Conservation (phyloP, 441 rosid species). For the Lepidium campestre region DNA sequence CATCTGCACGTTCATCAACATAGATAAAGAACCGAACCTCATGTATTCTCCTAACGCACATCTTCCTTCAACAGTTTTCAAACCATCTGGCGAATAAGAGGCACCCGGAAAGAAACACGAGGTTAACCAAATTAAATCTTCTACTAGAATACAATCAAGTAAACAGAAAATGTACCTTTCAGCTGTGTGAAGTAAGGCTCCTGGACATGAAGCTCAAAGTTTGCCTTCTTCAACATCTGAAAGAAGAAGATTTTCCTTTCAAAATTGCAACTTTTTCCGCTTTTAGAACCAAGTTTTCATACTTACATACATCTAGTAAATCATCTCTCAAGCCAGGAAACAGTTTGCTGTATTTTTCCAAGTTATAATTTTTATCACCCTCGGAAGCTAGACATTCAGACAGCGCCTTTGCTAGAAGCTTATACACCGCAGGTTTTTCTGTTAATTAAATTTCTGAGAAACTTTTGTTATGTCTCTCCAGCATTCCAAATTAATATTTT, state of each 20-base stretch:
- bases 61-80: conserved; percentile 78
- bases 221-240: conserved; percentile 42
- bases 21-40: conserved; percentile 24
- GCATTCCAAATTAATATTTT: background rate
- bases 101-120: background rate
- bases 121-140: background rate
- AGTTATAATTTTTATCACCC: conserved; percentile 20
- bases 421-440: conserved; percentile 37
- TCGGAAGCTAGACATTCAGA: conserved; percentile 31
- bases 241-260: background rate
- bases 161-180: conserved; percentile 34
- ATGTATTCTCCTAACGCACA: conserved; percentile 54
- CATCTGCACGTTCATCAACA: background rate
- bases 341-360: conserved; percentile 33
- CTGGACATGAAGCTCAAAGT: conserved; percentile 65
- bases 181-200: conserved; percentile 64
- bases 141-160: background rate
- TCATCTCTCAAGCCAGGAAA: conserved; percentile 35
- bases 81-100: conserved; percentile 46
- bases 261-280: background rate
- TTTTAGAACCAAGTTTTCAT: background rate
- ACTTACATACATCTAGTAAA: conserved; percentile 31
- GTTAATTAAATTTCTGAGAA: background rate
- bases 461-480: background rate
- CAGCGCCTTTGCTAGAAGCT: conserved; percentile 43